Conservation (phyloP, 177 flowering plant species). For the Tripterygium wilfordii region DNA sequence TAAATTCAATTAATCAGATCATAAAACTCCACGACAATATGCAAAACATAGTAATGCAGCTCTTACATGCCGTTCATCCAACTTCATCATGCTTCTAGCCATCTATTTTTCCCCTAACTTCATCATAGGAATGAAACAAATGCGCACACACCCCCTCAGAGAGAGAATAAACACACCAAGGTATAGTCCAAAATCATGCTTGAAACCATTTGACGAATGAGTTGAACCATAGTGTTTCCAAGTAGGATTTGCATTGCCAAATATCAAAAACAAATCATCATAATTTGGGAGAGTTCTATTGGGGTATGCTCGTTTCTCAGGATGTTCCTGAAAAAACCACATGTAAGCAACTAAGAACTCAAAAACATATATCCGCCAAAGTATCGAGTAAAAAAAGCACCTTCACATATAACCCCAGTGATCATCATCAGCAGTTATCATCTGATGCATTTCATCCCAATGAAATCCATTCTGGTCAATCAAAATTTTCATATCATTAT, state of each 20-base stretch:
- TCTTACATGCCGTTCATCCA: too few relatives aligned
- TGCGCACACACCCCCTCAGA: too few relatives aligned
- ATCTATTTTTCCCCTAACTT: too few relatives aligned
- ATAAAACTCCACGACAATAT: too few relatives aligned
- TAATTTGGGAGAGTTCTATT: constrained; percentile 38
- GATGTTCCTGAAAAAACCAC: constrained; percentile 30
- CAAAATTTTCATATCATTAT: constrained; percentile 35
- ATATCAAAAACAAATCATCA: constrained; percentile 41
- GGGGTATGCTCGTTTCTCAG: constrained; percentile 34
- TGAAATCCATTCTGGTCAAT: constrained; percentile 37
- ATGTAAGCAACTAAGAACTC: background rate
- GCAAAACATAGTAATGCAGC: too few relatives aligned
- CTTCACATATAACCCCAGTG: constrained; percentile 44
- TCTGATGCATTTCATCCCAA: constrained; percentile 41
- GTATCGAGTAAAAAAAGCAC: constrained; percentile 10
- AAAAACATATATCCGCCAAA: background rate
- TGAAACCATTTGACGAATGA: constrained; percentile 3
- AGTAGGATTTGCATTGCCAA: constrained; percentile 13
- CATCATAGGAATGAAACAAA: too few relatives aligned
- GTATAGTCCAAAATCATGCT: background rate
- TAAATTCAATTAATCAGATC: too few relatives aligned
- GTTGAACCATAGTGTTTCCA: background rate
- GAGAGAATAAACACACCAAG: constrained; percentile 2
- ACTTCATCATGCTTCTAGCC: too few relatives aligned
- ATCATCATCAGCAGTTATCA: constrained; percentile 41